These are phyloP conservation scores for Bifiguratus adelaidae DNA, from an alignment of 192 early-diverging fungal species.

Conservation along the genomic window DNA sequence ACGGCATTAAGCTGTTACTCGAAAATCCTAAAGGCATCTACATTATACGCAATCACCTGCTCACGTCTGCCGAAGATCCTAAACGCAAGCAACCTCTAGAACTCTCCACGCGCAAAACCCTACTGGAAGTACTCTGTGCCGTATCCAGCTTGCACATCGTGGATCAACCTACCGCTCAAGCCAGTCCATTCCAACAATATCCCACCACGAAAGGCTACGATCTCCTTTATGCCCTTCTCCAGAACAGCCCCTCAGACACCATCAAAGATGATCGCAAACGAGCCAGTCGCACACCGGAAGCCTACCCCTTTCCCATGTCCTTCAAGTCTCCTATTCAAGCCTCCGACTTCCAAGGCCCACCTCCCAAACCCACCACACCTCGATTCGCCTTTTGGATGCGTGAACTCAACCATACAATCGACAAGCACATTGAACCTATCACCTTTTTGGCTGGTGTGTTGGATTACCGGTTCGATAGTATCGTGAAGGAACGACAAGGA, in stretches of 20 bases:
- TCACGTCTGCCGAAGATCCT: conserved; percentile 13
- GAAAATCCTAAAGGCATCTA: conserved; percentile 14
- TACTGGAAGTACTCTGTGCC: conserved; percentile 22
- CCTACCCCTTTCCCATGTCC: neutral
- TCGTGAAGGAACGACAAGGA: neutral
- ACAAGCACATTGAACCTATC: conserved; percentile 22
- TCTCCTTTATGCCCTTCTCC: neutral
- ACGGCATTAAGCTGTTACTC: conserved; percentile 9
- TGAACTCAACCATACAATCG: conserved; percentile 18
- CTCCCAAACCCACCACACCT: too few relatives aligned
- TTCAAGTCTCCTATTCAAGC: neutral
- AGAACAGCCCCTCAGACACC: neutral
- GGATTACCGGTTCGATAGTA: conserved; percentile 25
- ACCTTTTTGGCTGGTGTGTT: conserved; percentile 21
- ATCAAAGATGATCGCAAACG: too few relatives aligned
- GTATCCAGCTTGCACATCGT: conserved; percentile 14
- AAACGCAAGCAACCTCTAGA: conserved; percentile 11
- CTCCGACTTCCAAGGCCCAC: neutral
- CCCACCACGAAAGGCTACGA: conserved; percentile 8
- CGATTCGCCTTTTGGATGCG: conserved; percentile 26
- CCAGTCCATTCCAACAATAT: neutral
- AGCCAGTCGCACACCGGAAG: neutral
- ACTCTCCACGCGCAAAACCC: conserved; percentile 12
- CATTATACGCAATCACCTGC: conserved; percentile 20
- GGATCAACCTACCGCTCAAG: neutral